Evolutionary conservation across 1,139 yeast genomes (phyloP), one percentile per base, ranked within the genome.

Genomic region (Suhomyces ambrosiae): DNA sequence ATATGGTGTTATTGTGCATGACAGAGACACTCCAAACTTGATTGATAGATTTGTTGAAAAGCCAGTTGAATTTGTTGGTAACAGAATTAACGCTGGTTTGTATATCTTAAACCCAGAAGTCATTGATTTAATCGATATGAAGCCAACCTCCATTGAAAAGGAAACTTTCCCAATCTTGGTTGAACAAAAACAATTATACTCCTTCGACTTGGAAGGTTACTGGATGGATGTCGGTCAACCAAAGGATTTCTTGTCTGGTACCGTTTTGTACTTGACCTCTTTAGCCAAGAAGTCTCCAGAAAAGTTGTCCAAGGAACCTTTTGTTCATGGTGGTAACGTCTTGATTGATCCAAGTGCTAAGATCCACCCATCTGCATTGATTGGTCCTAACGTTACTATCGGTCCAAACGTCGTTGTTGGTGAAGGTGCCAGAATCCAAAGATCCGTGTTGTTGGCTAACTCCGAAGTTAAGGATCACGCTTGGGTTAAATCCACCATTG

Each of bases 181-280:
- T 52, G 94, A 86, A 68, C 75, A 83, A 63, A 90, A 86, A 61
- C 80, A 86, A 48, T 78, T 94, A 58, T 95, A 83, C 79, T 89
- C 97, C 42, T 94, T 87, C 62, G 99, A 94, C 68, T 82, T 94
- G 62, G 97, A 92, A 74, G 98, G 98, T 51, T 94, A 82, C 86
- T 94, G 99, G 99, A 94, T 94, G 98, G 99, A 94, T 68, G 97
- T 94, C 56, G 99, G 99, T 68, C 99, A 94, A 77, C 99, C 99
- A 78, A 92, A 92, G 81, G 99, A 94, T 72, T 94, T 89, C 82
- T 76, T 94, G 56, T 83, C 96, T 45, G 99, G 99, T 67, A 88
- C 97, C 60, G 83, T 89, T 55, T 78, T 92, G 52, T 94, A 90
- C 79, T 79, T 94, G 67, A 79, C 86, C 61, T 84, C 97, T 42